A percentile compares a stretch with the other conserved stretches of the same genome.
These are phyloP conservation scores for Gossypium armourianum DNA, from an alignment of 441 rosid genomes.

Conservation along the genomic window DNA sequence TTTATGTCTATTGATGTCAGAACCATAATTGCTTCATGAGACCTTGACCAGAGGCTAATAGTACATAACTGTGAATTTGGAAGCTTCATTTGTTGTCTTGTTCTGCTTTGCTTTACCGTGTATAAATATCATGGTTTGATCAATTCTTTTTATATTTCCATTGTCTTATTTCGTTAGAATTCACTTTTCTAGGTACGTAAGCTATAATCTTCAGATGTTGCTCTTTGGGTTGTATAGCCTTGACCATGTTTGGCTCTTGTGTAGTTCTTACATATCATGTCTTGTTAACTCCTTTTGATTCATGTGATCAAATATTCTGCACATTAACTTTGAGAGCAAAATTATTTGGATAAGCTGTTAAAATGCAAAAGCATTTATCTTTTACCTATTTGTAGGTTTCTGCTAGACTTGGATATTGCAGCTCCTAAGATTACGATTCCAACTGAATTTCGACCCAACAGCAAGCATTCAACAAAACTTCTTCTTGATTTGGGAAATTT, in stretches of 20 bases:
- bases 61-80: conserved; percentile 1
- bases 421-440: conserved; percentile 98
- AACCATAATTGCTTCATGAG: not conserved
- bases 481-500: conserved; percentile 91
- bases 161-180: not conserved
- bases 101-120: not conserved
- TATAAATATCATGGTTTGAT: not conserved
- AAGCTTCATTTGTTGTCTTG: not conserved
- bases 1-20: not conserved
- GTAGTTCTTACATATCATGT: not conserved
- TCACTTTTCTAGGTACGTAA: not conserved
- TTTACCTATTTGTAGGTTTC: conserved; percentile 50
- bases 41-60: not conserved
- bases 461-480: conserved; percentile 65
- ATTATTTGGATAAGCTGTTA: not conserved
- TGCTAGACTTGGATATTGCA: conserved; percentile 92
- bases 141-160: not conserved
- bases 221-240: not conserved
- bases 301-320: not conserved
- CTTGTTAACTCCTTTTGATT: conserved; percentile 1
- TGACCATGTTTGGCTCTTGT: conserved; percentile 7
- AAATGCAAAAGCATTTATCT: not conserved
- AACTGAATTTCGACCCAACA: conserved; percentile 71
- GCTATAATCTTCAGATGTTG: not conserved
- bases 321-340: not conserved